phyloP scores from a whole-genome alignment of 2,329 filamentous ascomycete species.

The Cryphonectria radicalis region DNA sequence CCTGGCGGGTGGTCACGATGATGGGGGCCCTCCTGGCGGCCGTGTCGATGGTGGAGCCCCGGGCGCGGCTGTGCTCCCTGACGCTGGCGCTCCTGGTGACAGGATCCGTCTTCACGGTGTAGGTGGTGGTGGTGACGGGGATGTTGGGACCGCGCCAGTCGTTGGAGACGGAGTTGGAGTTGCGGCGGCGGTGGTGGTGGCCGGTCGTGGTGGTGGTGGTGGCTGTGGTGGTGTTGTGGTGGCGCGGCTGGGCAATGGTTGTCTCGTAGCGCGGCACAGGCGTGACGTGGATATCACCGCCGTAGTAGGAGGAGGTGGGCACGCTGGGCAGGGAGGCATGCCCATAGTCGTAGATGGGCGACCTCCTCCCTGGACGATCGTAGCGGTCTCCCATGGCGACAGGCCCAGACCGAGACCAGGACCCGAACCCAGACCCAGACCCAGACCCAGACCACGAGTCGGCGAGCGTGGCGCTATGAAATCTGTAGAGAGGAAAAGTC shows the following conservation, averaged over 20 bases:
- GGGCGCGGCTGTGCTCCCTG: conserved; percentile 53
- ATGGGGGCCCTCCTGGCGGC: conserved; percentile 52
- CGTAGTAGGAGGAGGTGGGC: conserved; percentile 47
- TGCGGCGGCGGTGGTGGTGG: conserved; percentile 33
- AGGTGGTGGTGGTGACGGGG: conserved; percentile 57
- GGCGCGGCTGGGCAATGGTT: conserved; percentile 20
- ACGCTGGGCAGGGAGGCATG: conserved; percentile 55
- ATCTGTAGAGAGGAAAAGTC: background rate
- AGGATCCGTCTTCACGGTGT: conserved; percentile 59
- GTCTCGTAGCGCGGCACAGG: conserved; percentile 45
- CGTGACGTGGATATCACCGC: conserved; percentile 59
- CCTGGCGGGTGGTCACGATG: conserved; percentile 59
- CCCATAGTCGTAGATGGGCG: conserved; percentile 52
- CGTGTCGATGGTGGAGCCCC: conserved; percentile 55
- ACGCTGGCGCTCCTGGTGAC: conserved; percentile 51
- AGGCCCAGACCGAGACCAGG: background rate
- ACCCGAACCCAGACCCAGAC: background rate
- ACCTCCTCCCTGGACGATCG: conserved; percentile 48
- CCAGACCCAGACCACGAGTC: background rate
- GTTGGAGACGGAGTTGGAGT: conserved; percentile 37
- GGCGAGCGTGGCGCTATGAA: background rate
- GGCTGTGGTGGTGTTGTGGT: conserved; percentile 37
- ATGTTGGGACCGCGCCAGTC: conserved; percentile 37
- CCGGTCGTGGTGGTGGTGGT: conserved; percentile 24
- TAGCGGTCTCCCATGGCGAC: conserved; percentile 54